Conservation (phyloP, 441 rosid species). For the Pelargonium fulgidum region DNA sequence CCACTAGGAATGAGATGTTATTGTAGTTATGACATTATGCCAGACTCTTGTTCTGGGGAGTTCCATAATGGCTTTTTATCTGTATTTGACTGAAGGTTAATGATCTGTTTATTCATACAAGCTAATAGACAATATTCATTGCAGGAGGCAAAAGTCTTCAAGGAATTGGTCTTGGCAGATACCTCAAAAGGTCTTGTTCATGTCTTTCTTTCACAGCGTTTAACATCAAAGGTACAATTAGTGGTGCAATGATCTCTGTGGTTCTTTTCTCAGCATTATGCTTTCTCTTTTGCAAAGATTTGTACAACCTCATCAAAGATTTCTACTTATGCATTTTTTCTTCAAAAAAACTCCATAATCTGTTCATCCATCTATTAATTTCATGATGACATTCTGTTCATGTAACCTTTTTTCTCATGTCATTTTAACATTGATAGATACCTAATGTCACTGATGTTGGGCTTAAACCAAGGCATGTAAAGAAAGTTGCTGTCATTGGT, state of each 20-base stretch:
- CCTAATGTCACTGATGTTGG: constrained; percentile 79
- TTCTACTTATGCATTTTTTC: not conserved
- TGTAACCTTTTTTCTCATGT: not conserved
- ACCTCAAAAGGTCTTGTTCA: constrained; percentile 85
- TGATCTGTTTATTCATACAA: constrained; percentile 10
- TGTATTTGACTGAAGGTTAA: constrained; percentile 10
- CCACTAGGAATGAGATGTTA: constrained; percentile 13
- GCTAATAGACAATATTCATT: constrained; percentile 21
- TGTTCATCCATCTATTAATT: not conserved
- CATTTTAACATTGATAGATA: constrained; percentile 46
- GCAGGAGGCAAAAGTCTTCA: constrained; percentile 85
- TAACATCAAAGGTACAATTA: constrained; percentile 62
- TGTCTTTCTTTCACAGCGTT: constrained; percentile 75
- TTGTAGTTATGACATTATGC: not conserved
- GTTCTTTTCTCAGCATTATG: not conserved
- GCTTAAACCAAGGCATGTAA: constrained; percentile 68
- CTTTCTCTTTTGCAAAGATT: not conserved
- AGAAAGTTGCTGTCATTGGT: constrained; percentile 90
- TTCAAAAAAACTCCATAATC: not conserved
- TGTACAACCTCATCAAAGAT: not conserved
- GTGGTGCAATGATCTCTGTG: constrained; percentile 11
- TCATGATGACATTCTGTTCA: not conserved
- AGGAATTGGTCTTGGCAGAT: constrained; percentile 58
- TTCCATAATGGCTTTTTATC: constrained; percentile 3
- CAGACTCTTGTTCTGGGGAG: not conserved